A percentile compares a stretch with the other conserved stretches of the same genome.
phyloP scores from a whole-genome alignment of 371 early-diverging fungal genomes.

The Rhizomucor miehei region DNA sequence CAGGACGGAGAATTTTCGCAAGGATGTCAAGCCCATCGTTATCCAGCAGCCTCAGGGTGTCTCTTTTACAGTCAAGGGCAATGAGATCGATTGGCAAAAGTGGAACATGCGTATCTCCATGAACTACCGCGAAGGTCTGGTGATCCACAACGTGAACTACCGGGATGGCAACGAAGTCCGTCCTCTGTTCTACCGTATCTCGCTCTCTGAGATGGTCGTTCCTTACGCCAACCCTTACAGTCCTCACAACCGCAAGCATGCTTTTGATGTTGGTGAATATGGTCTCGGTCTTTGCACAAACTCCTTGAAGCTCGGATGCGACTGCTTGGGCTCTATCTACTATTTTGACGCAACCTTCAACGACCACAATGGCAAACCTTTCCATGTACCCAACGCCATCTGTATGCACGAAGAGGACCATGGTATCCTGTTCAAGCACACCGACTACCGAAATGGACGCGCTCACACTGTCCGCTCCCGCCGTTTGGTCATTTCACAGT shows the following conservation, averaged over 20 bases:
- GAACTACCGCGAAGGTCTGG: slow-evolving; percentile 57
- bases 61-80: slow-evolving; percentile 47
- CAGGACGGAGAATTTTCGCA: slow-evolving; percentile 43
- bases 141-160: slow-evolving; percentile 51
- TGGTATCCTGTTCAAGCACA: slow-evolving; percentile 55
- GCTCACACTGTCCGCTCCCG: slow-evolving; percentile 51
- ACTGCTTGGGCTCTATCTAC: slow-evolving; percentile 54
- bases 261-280: slow-evolving; percentile 56
- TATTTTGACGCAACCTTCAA: slow-evolving; percentile 55
- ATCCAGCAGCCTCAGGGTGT: slow-evolving; percentile 55
- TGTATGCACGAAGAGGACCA: slow-evolving; percentile 56
- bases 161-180: slow-evolving; percentile 44
- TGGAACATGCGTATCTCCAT: slow-evolving; percentile 55
- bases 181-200: slow-evolving; percentile 49
- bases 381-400: slow-evolving; percentile 47
- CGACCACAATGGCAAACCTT: slow-evolving; percentile 47
- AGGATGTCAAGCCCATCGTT: slow-evolving; percentile 53
- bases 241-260: slow-evolving; percentile 46
- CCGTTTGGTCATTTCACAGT: slow-evolving; percentile 49
- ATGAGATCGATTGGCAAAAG: slow-evolving; percentile 57
- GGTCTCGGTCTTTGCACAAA: slow-evolving; percentile 53
- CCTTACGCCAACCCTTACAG: slow-evolving; percentile 51
- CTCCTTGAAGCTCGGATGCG: slow-evolving; percentile 48
- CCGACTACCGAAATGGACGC: slow-evolving; percentile 49
- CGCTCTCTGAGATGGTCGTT: slow-evolving; percentile 55